Base-by-base conservation (phyloP, 768 basidiomycete species). In the Leucosporidium creatinivorum region DNA sequence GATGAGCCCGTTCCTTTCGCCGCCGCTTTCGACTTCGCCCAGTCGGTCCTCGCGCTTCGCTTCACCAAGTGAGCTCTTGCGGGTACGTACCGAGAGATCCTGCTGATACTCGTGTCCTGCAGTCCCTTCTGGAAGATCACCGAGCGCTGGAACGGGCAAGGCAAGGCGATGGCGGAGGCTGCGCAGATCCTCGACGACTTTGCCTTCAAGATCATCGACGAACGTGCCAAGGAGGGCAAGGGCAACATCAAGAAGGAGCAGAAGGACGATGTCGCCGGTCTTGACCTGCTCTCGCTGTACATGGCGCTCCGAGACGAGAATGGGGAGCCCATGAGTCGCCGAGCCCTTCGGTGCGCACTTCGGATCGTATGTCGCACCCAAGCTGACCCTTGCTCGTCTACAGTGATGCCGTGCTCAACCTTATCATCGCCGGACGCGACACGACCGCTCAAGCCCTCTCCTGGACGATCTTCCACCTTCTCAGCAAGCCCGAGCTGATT, bases 321-420 rank as follows among this genome's bases (percentile, higher is more conserved):
- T 17, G 66, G 66, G 2, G 51, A 61, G 21, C 65, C 66, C 0
- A 48, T 67, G 33, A 61, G 58, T n/a, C 52, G 65, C 5, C 51
- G 30, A 44, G 62, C 62, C 9, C 65, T 70, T 6, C 69, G 69
- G 63, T 69, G 0, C 50, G 50, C 17, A 6, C 33, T 26, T 13
- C 30, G n/a, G n/a, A n/a, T n/a, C n/a, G n/a, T n/a, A n/a, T n/a
- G n/a, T n/a, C n/a, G n/a, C n/a, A n/a, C n/a, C n/a, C n/a, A n/a
- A n/a, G 15, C 58, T 58, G 21, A 36, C 36, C 23, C 25, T 5
- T 15, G 5, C 18, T 28, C 15, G 6, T 21, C 21, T 17, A 4
- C 62, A 70, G 65, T 23, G 66, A 71, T 48, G 55, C 70, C 9
- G 55, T 71, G 10, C 55, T 70, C 44, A 70, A 70, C 57, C 69